phyloP scores from a whole-genome alignment of 2,329 filamentous ascomycete genomes.

The Mycosphaerella sp. region DNA sequence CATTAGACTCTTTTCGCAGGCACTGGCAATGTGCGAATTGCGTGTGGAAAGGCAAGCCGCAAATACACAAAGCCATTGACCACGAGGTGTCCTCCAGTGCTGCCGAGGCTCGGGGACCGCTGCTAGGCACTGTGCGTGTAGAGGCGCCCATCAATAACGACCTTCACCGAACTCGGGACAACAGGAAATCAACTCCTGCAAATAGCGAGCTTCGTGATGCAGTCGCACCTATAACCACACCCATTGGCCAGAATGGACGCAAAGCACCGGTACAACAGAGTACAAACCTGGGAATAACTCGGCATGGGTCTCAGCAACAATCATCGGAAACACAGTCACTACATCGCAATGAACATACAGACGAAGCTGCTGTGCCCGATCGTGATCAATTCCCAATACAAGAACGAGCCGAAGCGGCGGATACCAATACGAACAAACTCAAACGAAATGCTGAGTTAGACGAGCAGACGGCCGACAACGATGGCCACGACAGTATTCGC shows the following conservation, averaged over 20 bases:
- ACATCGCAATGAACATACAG: too few species aligned
- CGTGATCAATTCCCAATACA: background rate
- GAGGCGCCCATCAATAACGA: too few species aligned
- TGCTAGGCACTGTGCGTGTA: background rate
- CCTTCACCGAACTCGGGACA: background rate
- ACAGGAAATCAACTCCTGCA: background rate
- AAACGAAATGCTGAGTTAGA: background rate
- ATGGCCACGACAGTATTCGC: background rate
- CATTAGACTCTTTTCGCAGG: conserved; percentile 6
- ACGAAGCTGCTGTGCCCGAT: background rate
- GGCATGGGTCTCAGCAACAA: too few species aligned
- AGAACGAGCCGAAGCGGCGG: background rate
- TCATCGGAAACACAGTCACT: too few species aligned
- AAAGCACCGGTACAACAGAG: too few species aligned
- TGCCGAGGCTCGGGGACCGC: background rate
- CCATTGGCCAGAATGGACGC: too few species aligned
- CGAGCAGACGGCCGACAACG: background rate
- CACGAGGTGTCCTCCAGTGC: background rate
- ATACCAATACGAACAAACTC: background rate
- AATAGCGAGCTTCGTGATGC: background rate
- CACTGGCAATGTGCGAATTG: conserved; percentile 29
- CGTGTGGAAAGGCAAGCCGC: conserved; percentile 14
- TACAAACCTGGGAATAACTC: too few species aligned
- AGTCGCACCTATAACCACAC: too few species aligned
- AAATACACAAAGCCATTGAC: background rate